A percentile compares a stretch with the other conserved stretches of the same genome.
phyloP scores from a whole-genome alignment of 1,284 basidiomycete species.

The Ceratobasidium sp. region DNA sequence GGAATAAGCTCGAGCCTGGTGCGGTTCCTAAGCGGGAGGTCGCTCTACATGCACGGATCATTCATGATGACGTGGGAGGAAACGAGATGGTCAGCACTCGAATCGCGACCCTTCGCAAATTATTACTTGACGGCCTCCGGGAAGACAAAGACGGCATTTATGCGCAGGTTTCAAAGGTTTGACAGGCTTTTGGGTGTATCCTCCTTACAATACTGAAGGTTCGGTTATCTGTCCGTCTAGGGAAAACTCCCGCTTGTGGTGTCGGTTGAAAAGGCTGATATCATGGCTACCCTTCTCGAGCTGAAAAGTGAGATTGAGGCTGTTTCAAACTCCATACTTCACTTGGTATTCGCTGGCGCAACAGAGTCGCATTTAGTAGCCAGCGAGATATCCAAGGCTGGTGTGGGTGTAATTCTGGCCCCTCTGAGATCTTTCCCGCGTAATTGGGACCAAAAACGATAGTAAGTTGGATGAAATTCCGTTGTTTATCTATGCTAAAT shows the following conservation, averaged over 20 bases:
- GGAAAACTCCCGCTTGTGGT: conserved; percentile 72
- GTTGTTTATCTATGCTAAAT: background rate
- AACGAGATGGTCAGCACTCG: conserved; percentile 67
- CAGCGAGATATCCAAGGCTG: conserved; percentile 67
- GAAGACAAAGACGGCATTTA: conserved; percentile 49
- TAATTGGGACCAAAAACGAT: conserved; percentile 71
- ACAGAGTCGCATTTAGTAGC: conserved; percentile 79
- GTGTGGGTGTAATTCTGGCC: conserved; percentile 75
- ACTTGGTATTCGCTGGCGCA: conserved; percentile 66
- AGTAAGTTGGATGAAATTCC: conserved; percentile 52
- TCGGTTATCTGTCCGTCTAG: conserved; percentile 43
- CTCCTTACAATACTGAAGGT: background rate
- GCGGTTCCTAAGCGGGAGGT: conserved; percentile 68
- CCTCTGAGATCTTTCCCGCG: conserved; percentile 65
- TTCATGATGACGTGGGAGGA: conserved; percentile 50
- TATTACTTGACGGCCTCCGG: conserved; percentile 55
- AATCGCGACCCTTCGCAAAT: conserved; percentile 69
- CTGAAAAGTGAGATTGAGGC: conserved; percentile 74
- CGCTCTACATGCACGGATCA: conserved; percentile 50
- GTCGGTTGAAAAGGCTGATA: conserved; percentile 71
- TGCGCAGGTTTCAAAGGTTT: too few species aligned
- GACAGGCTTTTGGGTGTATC: too few species aligned
- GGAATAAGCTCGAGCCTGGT: conserved; percentile 66
- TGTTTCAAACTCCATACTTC: conserved; percentile 54
- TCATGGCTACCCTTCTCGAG: conserved; percentile 74